Base-by-base conservation (phyloP, 179 eudicot genomes). In the Camellia oleifera region DNA sequence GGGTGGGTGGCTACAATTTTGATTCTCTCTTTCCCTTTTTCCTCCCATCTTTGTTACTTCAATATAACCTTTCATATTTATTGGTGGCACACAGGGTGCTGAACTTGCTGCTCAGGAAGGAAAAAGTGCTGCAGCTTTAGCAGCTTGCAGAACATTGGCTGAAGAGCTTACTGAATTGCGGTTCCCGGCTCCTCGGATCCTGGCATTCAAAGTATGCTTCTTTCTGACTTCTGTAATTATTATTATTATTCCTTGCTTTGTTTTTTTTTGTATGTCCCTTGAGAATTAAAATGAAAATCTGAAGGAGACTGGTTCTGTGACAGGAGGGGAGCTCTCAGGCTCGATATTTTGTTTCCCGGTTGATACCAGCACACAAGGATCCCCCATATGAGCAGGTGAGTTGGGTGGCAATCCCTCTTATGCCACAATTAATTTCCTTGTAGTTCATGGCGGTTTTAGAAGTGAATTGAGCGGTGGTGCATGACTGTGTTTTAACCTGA, bases 291-390 rank as follows among this genome's bases (percentile, higher is more conserved):
- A 62, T 26, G 56, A 13, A 72, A 72, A 77, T 74, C 40, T 60
- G 72, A 5, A 57, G 61, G 7, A 72, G 42, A 50, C 42, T 83
- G 58, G 58, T 53, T 77, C 74, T 48, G 78, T 76, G 65, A 85
- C 90, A 95, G 99, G 99, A 94, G 80, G 98, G 98, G 77, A 95
- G 97, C 81, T 95, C 99, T 75, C 98, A 89, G 83, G 98, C 99
- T 57, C 92, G 99, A 11, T 95, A 92, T 86, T 94, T 95, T 84
- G 94, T 92, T 79, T 88, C 99, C 78, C 91, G 98, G 61, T 76
- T 95, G 82, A 92, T 95, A 85, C 99, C 99, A 32, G 99, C 99
- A 61, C 99, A 91, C 87, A 94, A 90, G 84, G 99, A 95, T 84
- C 99, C 99, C 32, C 97, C 99, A 46, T 95, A 94, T 63, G 98